Base-by-base conservation (phyloP, 345 rosid genomes). In the Eutrema japonicum region DNA sequence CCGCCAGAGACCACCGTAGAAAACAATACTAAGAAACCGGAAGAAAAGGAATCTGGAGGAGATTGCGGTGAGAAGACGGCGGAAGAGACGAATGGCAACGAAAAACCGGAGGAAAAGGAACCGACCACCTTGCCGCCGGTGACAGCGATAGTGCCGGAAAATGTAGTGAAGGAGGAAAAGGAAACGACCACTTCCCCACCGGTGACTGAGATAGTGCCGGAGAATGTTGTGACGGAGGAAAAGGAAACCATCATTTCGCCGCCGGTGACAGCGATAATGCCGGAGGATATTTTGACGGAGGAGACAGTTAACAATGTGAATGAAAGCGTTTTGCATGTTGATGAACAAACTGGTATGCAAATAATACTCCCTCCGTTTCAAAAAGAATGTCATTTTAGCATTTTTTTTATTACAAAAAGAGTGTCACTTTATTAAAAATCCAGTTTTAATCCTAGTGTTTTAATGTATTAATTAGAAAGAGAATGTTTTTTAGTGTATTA, bases 281-380 rank as follows among this genome's bases (percentile, higher is more conserved):
- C 32, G 35, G 64, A 45, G 26, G 49, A 74, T 40, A 37, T 54
- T 43, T 56, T 30, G 63, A 18, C 47, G 8, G 61, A 42, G 63
- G 76, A 64, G 8, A 46, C 49, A 30, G 72, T 59, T 2, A 74
- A 79, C 65, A 57, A 78, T 30, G 47, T 42, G 16, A 18, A 58
- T 2, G 83, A 73, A 73, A 68, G 10, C 55, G 37, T 22, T 29
- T 53, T 16, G n/a, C 43, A 50, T 29, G 35, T 56, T 37, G 76
- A 63, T 6, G 68, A 79, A 48, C 72, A 64, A 66, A 68, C 35
- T n/a, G 69, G 64, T 78, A 73, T 37, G 68, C 46, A 53, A 54
- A 55, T 37, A 10, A 30, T 41, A n/a, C n/a, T n/a, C n/a, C n/a
- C n/a, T n/a, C n/a, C n/a, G n/a, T n/a, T n/a, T n/a, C n/a, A n/a